Evolutionary conservation across 1,284 basidiomycete genomes (phyloP).

Genomic region (Entoloma clypeatum): DNA sequence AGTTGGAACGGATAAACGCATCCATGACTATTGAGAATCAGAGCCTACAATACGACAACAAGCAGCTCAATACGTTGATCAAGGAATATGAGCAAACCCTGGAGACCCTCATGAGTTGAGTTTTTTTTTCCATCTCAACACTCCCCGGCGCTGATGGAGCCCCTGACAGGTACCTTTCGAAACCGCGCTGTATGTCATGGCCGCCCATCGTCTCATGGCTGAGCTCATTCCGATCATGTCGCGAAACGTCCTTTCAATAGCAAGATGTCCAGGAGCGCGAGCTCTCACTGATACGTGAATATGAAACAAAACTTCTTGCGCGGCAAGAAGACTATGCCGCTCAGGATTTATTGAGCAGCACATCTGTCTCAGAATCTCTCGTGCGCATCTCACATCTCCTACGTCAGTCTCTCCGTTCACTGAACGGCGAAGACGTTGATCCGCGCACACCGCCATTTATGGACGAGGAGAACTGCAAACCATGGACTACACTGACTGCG

Average conservation of each 20-base stretch:
- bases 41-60: conserved; percentile 88
- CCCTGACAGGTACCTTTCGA: conserved; percentile 58
- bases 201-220: conserved; percentile 1
- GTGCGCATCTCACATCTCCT: conserved; percentile 71
- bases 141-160: conserved; percentile 6
- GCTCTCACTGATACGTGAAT: conserved; percentile 86
- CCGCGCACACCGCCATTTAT: conserved; percentile 18
- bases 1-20: conserved; percentile 87
- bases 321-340: conserved; percentile 72
- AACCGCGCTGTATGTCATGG: conserved; percentile 76
- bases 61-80: conserved; percentile 85
- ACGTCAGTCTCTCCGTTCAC: conserved; percentile 67
- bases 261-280: conserved; percentile 94
- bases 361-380: conserved; percentile 66
- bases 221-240: conserved; percentile 6
- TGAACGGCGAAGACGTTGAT: conserved; percentile 68
- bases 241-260: conserved; percentile 43
- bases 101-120: conserved; percentile 85
- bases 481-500: conserved; percentile 34
- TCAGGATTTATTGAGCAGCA: conserved; percentile 58
- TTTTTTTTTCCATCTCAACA: conserved; percentile 1
- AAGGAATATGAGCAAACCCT: conserved; percentile 97
- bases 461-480: conserved; percentile 34
- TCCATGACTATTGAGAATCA: conserved; percentile 86
- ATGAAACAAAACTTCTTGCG: conserved; percentile 79